phyloP scores from a whole-genome alignment of 352 stramenopile genomes.

The Globisporangium acanthophoron region DNA sequence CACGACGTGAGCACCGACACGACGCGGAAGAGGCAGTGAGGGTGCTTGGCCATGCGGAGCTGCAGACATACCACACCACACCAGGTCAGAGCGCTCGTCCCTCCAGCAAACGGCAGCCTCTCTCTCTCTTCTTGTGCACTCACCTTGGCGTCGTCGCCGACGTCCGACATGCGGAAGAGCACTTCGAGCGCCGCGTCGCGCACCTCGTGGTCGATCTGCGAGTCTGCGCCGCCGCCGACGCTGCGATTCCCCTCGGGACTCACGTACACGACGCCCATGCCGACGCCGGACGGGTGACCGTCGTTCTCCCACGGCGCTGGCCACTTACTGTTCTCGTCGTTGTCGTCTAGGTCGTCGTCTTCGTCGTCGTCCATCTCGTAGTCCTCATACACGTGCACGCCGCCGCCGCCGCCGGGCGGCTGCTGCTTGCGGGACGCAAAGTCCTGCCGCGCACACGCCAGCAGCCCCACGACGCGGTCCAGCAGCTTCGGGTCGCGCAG shows the following conservation, averaged over 20 bases:
- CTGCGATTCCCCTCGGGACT: conserved; percentile 60
- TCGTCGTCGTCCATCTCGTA: conserved; percentile 43
- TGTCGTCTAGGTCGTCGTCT: conserved; percentile 37
- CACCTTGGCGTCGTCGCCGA: conserved; percentile 53
- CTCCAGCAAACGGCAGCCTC: background rate
- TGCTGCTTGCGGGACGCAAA: conserved; percentile 29
- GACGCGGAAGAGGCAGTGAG: conserved; percentile 52
- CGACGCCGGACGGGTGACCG: conserved; percentile 51
- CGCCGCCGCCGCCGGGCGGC: conserved; percentile 12
- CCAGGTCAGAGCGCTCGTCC: background rate
- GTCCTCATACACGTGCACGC: conserved; percentile 29
- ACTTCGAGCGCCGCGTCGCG: conserved; percentile 69
- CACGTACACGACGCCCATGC: conserved; percentile 78
- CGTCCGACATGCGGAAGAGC: conserved; percentile 64
- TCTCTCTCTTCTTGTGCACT: background rate
- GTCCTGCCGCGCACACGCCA: conserved; percentile 49
- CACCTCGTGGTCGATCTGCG: conserved; percentile 70
- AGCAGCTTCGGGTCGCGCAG: conserved; percentile 43
- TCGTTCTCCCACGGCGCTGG: conserved; percentile 76
- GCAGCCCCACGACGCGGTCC: conserved; percentile 39
- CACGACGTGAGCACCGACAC: conserved; percentile 56
- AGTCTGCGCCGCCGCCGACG: conserved; percentile 27
- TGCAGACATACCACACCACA: conserved; percentile 8
- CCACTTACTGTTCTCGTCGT: conserved; percentile 53
- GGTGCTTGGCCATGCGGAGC: conserved; percentile 63